Evolutionary conservation across 2,329 filamentous ascomycete species (phyloP).

Genomic region (Myrmaecium sp.): DNA sequence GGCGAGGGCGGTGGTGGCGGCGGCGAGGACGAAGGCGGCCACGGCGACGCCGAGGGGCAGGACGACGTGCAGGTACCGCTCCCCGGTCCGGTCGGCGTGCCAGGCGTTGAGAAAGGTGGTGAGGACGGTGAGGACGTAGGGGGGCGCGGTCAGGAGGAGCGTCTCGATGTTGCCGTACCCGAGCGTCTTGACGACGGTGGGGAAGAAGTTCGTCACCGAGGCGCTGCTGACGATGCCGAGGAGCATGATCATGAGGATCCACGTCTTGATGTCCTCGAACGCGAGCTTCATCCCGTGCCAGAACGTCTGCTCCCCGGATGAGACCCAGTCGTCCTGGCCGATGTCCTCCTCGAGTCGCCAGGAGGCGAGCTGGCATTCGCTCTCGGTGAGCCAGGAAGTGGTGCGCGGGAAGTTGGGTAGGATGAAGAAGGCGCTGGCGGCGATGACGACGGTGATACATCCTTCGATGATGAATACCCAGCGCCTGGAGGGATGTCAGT

Average conservation of each 20-base stretch:
- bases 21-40: slow-evolving; percentile 49
- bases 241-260: slow-evolving; percentile 21
- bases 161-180: slow-evolving; percentile 29
- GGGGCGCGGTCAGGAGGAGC: slow-evolving; percentile 34
- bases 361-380: slow-evolving; percentile 21
- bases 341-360: slow-evolving; percentile 21
- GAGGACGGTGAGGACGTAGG: slow-evolving; percentile 40
- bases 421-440: slow-evolving; percentile 38
- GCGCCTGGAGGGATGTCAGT: slow-evolving; percentile 15
- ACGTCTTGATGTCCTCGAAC: slow-evolving; percentile 22
- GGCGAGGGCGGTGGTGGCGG: slow-evolving; percentile 40
- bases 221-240: slow-evolving; percentile 24
- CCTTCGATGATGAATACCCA: slow-evolving; percentile 59
- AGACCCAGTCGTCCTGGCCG: slow-evolving; percentile 23
- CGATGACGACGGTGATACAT: slow-evolving; percentile 44
- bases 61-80: slow-evolving; percentile 52
- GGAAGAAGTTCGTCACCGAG: slow-evolving; percentile 28
- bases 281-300: slow-evolving; percentile 25
- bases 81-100: slow-evolving; percentile 54
- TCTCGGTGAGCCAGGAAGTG: slow-evolving; percentile 21
- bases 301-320: slow-evolving; percentile 18
- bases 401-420: slow-evolving; percentile 50
- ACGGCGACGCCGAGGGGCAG: slow-evolving; percentile 45
- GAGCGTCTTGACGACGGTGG: slow-evolving; percentile 27
- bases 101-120: slow-evolving; percentile 48